A percentile compares a stretch with the other conserved stretches of the same genome.
Conservation (phyloP, 192 early-diverging fungal species). For the Coemansia sp. region DNA sequence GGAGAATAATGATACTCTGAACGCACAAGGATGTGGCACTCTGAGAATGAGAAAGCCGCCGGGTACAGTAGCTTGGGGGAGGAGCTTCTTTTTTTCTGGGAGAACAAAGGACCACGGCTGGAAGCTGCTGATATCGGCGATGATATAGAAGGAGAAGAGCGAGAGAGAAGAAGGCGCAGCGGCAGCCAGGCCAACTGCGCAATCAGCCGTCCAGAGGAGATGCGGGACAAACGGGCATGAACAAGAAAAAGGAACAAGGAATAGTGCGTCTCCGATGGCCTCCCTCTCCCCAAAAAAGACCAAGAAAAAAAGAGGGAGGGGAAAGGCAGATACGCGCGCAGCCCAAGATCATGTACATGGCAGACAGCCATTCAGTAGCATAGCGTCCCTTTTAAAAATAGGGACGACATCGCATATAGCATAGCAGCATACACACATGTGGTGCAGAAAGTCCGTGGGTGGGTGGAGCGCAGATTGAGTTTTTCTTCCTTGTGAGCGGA, state of each 20-base stretch:
- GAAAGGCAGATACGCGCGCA: constrained; percentile 4
- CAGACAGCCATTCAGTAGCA: neutral
- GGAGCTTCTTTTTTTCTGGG: no score
- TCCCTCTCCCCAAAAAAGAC: neutral
- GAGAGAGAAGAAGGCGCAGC: neutral
- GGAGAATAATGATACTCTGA: no score
- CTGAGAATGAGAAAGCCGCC: no score
- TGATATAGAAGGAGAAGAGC: no score
- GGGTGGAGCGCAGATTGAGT: neutral
- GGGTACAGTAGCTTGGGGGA: no score
- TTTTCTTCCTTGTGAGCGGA: neutral
- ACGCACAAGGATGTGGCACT: no score
- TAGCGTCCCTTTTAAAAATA: neutral
- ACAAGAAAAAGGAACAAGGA: neutral
- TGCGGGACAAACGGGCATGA: neutral
- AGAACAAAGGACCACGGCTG: no score
- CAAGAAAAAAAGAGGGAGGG: neutral
- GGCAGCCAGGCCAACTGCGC: constrained; percentile 5
- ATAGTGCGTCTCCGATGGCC: neutral
- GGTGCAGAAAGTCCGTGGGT: neutral
- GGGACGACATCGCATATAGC: neutral
- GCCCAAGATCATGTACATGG: constrained; percentile 13
- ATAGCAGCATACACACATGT: neutral
- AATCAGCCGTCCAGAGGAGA: constrained; percentile 6
- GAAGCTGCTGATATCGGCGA: no score